These are phyloP conservation scores for Mycena haematopus DNA, from an alignment of 768 basidiomycete species.

Conservation along the genomic window DNA sequence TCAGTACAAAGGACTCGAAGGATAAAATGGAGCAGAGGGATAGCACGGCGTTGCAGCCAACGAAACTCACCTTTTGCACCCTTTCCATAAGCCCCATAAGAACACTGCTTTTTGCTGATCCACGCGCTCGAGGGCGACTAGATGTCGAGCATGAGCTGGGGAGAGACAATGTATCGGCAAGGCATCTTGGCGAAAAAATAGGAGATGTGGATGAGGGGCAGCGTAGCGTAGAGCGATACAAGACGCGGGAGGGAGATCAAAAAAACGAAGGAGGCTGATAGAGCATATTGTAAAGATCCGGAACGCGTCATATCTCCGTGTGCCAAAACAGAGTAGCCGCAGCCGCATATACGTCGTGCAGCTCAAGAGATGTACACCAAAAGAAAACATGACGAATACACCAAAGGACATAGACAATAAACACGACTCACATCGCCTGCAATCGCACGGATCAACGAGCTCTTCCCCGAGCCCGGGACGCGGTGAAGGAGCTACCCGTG, in stretches of 20 bases:
- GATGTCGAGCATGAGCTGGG: constrained; percentile 80
- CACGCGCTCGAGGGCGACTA: constrained; percentile 87
- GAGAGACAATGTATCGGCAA: neutral
- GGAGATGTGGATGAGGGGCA: neutral
- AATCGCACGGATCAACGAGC: constrained; percentile 83
- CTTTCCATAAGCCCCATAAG: constrained; percentile 86
- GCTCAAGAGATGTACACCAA: too few relatives aligned
- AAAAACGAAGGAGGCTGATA: too few relatives aligned
- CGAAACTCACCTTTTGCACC: constrained; percentile 54
- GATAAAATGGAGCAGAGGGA: too few relatives aligned
- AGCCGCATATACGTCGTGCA: too few relatives aligned
- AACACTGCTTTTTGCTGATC: constrained; percentile 89
- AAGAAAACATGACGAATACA: neutral
- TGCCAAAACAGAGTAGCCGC: too few relatives aligned
- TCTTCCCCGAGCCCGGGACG: constrained; percentile 87
- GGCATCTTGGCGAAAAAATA: neutral
- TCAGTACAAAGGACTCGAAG: neutral
- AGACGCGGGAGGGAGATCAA: neutral
- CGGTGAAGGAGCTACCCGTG: constrained; percentile 86
- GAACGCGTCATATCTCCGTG: too few relatives aligned
- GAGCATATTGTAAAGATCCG: too few relatives aligned
- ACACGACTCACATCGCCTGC: constrained; percentile 70
- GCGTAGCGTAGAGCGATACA: too few relatives aligned
- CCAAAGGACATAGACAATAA: neutral
- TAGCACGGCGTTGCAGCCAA: too few relatives aligned